These are phyloP conservation scores for Babesia sp. DNA, from an alignment of 169 alveolate species.

Conservation along the genomic window DNA sequence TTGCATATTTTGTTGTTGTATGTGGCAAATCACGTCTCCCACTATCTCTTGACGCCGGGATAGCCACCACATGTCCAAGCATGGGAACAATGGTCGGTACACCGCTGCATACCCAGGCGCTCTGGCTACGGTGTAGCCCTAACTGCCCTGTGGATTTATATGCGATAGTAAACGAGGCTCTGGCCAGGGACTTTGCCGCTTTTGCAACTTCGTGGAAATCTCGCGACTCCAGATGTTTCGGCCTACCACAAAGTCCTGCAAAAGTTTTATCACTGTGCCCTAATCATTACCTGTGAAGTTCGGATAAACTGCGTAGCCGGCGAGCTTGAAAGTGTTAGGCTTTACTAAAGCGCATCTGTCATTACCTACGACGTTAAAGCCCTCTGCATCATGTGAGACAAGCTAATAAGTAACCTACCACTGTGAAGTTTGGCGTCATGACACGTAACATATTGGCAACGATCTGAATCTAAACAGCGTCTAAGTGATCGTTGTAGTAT, in stretches of 20 bases:
- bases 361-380: background rate
- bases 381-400: background rate
- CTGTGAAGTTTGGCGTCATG: constrained; percentile 27
- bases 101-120: constrained; percentile 40
- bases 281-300: constrained; percentile 48
- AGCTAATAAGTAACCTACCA: constrained; percentile 9
- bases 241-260: constrained; percentile 51
- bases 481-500: constrained; percentile 2
- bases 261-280: background rate
- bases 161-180: constrained; percentile 37
- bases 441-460: constrained; percentile 44
- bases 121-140: background rate
- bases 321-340: constrained; percentile 33
- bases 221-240: constrained; percentile 16
- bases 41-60: constrained; percentile 25
- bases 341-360: constrained; percentile 25
- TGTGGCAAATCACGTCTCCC: background rate
- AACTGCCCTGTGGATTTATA: constrained; percentile 40
- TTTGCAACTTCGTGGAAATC: constrained; percentile 63
- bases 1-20: background rate
- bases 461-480: constrained; percentile 19
- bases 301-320: constrained; percentile 51
- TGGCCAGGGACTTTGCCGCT: constrained; percentile 7
- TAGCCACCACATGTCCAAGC: constrained; percentile 63
- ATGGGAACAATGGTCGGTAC: constrained; percentile 64